Conservation (phyloP, 1,284 basidiomycete species). For the Ceratobasidium sp. region DNA sequence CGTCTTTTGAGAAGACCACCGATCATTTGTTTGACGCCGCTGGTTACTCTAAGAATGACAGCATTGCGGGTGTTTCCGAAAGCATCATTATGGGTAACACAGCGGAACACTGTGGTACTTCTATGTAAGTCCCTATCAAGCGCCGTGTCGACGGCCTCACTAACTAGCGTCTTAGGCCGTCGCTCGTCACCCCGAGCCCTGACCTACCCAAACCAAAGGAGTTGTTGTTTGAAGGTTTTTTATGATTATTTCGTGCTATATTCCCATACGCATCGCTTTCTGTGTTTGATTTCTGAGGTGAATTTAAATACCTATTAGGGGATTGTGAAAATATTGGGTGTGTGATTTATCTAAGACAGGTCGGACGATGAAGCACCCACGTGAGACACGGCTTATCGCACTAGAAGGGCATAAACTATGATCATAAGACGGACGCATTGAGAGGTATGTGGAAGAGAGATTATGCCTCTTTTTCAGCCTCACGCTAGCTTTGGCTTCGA, state of each 20-base stretch:
- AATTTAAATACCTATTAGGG: too few species aligned
- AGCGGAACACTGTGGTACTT: conserved; percentile 94
- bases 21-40: conserved; percentile 99
- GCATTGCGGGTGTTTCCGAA: conserved; percentile 95
- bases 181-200: conserved; percentile 62
- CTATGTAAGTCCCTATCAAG: conserved; percentile 67
- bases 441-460: too few species aligned
- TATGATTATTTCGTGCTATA: conserved; percentile 46
- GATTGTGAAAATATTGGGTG: too few species aligned
- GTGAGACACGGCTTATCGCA: too few species aligned
- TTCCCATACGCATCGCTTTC: too few species aligned
- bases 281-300: too few species aligned
- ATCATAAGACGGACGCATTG: too few species aligned
- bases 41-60: conserved; percentile 93
- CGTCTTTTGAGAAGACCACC: conserved; percentile 99
- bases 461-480: too few species aligned
- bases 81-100: conserved; percentile 99
- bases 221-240: conserved; percentile 63
- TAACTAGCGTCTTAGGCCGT: conserved; percentile 54
- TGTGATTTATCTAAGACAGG: too few species aligned
- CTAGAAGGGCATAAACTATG: too few species aligned
- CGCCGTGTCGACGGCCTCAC: conserved; percentile 10
- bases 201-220: conserved; percentile 59
- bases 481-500: too few species aligned
- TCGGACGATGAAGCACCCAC: too few species aligned